Base-by-base conservation (phyloP, 129 eudicot species). In the Artemisia argyi region DNA sequence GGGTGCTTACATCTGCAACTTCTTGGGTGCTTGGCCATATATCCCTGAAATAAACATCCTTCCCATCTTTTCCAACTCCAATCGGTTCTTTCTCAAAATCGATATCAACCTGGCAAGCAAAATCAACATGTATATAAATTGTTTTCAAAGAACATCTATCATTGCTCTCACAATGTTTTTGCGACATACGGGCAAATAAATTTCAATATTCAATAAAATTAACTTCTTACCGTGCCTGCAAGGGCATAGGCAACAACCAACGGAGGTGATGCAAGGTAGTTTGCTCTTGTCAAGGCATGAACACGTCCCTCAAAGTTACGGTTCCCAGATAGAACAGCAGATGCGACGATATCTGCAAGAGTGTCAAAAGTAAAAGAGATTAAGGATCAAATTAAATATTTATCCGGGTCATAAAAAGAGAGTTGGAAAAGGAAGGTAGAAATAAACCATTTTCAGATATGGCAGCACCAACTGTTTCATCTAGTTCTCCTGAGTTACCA, bases 241-340 rank as follows among this genome's bases (percentile, higher is more conserved):
- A 91, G 93, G 61, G 96, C 93, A 81, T 91, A 91, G 46, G 96
- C 97, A 84, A 91, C 96, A 69, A 91, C 97, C 46, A 91, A 75
- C 54, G 97, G 96, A 66, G 97, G 97, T 11, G 96, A 91, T 62
- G 96, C 97, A 74, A 91, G 97, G 62, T 92, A 92, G 75, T 92
- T 88, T 60, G 97, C 96, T 80, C 97, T 85, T 61, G 96, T 92
- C 80, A 88, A 80, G 32, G 96, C 72, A 78, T 89, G 97, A 70
- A 91, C 96, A 74, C 96, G 91, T 1, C 97, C 96, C 81, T 92
- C 92, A 60, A 92, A 92, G 79, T 92, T 89, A 35, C 93, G 85
- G 64, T 92, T 89, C 49, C 94, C 97, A 77, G 97, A 89, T 16
- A 92, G 96, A 66, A 92, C 96, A 19, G 91, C 96, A 66, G 96